Conservation (phyloP, 208 protist genomes). For the Crithidia fasciculata region DNA sequence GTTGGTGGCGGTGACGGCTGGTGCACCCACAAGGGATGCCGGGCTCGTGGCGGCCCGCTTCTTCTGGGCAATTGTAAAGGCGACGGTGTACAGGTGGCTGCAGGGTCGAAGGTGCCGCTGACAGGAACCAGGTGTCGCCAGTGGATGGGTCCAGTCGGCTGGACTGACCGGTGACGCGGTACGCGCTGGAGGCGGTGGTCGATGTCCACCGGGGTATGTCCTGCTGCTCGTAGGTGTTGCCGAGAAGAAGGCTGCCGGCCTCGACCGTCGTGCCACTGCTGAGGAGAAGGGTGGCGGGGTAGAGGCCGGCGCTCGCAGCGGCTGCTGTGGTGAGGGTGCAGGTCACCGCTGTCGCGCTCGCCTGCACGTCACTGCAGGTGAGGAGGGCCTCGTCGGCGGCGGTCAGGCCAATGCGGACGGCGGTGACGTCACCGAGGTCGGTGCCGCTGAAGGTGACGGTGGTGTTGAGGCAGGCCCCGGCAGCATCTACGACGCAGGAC, state of each 20-base stretch:
- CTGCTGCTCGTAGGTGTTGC: background rate
- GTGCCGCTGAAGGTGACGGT: conserved; percentile 17
- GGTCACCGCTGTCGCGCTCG: background rate
- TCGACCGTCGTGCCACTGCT: background rate
- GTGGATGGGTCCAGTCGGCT: conserved; percentile 28
- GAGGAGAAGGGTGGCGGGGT: conserved; percentile 24
- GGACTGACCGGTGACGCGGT: conserved; percentile 30
- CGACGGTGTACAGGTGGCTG: conserved; percentile 26
- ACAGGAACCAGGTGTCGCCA: conserved; percentile 35
- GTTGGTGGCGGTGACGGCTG: conserved; percentile 18
- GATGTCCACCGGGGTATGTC: conserved; percentile 6
- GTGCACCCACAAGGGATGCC: conserved; percentile 11
- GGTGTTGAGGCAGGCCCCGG: conserved; percentile 11
- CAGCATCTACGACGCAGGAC: background rate
- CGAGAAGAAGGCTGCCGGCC: conserved; percentile 25
- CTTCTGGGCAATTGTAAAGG: conserved; percentile 41
- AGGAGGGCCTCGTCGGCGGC: background rate
- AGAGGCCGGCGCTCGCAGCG: conserved; percentile 13
- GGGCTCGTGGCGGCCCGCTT: conserved; percentile 13
- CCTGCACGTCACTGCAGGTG: background rate
- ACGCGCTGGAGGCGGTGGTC: background rate
- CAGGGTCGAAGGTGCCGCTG: conserved; percentile 38
- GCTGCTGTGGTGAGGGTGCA: conserved; percentile 22
- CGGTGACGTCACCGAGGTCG: conserved; percentile 1
- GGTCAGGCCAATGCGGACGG: conserved; percentile 21